phyloP scores from a whole-genome alignment of 2,329 filamentous ascomycete genomes.

The Phyllosticta citribraziliensis region DNA sequence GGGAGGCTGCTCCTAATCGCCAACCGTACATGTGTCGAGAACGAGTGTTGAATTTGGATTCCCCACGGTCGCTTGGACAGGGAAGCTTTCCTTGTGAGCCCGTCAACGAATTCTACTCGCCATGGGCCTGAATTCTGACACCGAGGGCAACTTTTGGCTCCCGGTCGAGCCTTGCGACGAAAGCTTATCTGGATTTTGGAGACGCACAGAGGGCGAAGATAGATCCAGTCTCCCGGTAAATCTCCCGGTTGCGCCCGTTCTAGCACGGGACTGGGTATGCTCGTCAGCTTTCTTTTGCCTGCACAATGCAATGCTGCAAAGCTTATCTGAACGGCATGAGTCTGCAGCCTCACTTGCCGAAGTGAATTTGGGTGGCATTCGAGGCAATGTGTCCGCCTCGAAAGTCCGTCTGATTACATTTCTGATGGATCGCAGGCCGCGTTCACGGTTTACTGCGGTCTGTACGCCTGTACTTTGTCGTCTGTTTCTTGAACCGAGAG shows the following conservation, averaged over 20 bases:
- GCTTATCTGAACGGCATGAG: neutral
- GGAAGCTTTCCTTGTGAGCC: neutral
- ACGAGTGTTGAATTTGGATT: neutral
- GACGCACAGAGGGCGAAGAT: neutral
- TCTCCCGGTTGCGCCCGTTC: neutral
- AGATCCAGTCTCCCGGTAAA: neutral
- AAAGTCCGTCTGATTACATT: neutral
- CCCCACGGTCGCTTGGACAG: neutral
- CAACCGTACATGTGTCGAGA: neutral
- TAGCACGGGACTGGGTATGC: neutral
- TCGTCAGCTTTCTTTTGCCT: neutral
- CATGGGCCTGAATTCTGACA: neutral
- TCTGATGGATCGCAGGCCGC: neutral
- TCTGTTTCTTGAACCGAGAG: neutral
- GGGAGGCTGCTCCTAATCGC: neutral
- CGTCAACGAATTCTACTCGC: neutral
- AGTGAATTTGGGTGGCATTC: neutral
- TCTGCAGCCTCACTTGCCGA: neutral
- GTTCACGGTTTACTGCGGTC: neutral
- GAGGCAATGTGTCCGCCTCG: neutral
- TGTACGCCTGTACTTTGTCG: neutral
- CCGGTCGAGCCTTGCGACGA: neutral
- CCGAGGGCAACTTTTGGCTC: neutral
- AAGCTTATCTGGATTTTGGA: neutral
- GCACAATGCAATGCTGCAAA: neutral